Percentiles rank a stretch among this genome's conserved stretches.
These are phyloP conservation scores for Talaromyces wortmannii DNA, from an alignment of 495 filamentous ascomycete genomes.

Conservation along the genomic window DNA sequence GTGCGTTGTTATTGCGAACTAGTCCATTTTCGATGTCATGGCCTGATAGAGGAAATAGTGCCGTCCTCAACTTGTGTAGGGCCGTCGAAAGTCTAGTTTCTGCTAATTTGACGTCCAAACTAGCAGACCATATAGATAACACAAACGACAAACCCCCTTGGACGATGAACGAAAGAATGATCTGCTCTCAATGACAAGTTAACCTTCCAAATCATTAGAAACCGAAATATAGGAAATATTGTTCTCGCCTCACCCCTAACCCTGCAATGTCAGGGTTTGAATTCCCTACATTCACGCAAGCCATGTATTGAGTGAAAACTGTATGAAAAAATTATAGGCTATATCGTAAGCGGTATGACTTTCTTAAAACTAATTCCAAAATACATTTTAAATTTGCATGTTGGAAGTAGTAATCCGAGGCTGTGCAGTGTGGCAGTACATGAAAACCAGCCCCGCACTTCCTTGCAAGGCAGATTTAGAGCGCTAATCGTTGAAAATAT, in stretches of 20 bases:
- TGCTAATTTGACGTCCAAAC: neutral
- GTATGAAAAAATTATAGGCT: no score
- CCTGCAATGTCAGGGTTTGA: neutral
- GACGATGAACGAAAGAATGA: constrained; percentile 3
- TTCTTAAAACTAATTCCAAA: no score
- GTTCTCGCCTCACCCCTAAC: neutral
- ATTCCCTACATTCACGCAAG: neutral
- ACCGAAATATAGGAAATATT: neutral
- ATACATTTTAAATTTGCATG: no score
- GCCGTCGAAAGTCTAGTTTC: neutral
- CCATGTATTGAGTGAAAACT: neutral
- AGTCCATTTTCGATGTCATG: neutral
- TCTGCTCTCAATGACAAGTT: constrained; percentile 1
- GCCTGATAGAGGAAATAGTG: neutral
- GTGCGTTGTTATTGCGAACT: neutral
- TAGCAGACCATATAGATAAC: neutral
- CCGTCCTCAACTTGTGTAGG: neutral
- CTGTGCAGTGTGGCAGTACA: no score
- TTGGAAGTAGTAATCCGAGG: no score
- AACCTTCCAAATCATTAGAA: neutral
- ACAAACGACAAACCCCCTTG: constrained; percentile 1
- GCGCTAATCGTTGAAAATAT: no score
- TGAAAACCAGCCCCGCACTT: no score
- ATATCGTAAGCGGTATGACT: no score
- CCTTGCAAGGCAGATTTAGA: no score